These are phyloP conservation scores for Myriosclerotinia duriaeana DNA, from an alignment of 2,329 filamentous ascomycete genomes.

Conservation along the genomic window DNA sequence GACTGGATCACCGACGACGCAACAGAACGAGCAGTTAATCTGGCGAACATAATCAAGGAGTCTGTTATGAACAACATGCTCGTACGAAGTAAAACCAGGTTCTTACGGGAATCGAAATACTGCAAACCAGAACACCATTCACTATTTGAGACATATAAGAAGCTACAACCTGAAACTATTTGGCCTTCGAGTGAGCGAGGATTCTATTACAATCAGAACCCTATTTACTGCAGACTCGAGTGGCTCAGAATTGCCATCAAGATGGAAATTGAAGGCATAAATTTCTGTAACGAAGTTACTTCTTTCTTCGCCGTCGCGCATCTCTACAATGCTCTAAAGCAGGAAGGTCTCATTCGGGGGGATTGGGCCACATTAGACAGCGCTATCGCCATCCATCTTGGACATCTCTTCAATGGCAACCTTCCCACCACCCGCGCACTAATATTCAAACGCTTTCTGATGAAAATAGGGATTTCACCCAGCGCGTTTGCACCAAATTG, in stretches of 20 bases:
- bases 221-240: background rate
- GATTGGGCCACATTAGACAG: background rate
- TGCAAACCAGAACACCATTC: no score
- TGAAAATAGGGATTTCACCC: background rate
- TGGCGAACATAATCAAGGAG: no score
- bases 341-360: background rate
- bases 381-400: background rate
- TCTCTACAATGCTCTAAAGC: background rate
- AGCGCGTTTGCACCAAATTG: background rate
- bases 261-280: background rate
- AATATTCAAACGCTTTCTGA: background rate
- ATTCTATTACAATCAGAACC: background rate
- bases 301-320: conserved; percentile 3
- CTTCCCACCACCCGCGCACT: background rate
- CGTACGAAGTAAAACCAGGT: no score
- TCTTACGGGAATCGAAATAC: background rate
- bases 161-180: background rate
- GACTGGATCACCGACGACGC: no score
- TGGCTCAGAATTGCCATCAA: background rate
- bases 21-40: no score
- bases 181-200: background rate
- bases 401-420: background rate
- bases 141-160: background rate
- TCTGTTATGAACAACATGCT: no score
- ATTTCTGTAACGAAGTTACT: background rate